phyloP scores from a whole-genome alignment of 2,329 filamentous ascomycete species.

The Stenocarpella maydis region DNA sequence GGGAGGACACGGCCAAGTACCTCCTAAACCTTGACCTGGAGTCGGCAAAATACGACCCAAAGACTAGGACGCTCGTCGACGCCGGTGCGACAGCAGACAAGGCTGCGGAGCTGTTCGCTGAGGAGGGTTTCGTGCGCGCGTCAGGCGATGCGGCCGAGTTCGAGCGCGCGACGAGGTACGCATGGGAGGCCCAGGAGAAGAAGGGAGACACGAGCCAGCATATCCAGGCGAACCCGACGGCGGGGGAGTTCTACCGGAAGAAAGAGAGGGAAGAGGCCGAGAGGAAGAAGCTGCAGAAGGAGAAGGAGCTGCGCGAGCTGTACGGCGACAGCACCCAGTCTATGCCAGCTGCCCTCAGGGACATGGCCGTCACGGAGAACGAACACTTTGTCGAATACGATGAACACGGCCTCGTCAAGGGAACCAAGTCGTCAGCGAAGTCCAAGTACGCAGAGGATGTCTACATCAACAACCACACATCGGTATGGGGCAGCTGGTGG shows the following conservation, averaged over 20 bases:
- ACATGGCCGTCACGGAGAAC: conserved; percentile 77
- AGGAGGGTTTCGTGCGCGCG: conserved; percentile 89
- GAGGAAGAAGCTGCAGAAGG: conserved; percentile 70
- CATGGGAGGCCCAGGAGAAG: conserved; percentile 93
- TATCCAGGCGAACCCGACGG: conserved; percentile 95
- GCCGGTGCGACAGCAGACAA: conserved; percentile 81
- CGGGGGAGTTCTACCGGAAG: conserved; percentile 84
- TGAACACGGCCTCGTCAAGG: conserved; percentile 87
- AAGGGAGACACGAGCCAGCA: conserved; percentile 82
- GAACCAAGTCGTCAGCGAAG: conserved; percentile 78
- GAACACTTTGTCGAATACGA: conserved; percentile 96
- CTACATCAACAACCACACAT: conserved; percentile 87
- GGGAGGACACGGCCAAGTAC: conserved; percentile 98
- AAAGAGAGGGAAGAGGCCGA: conserved; percentile 80
- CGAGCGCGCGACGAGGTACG: conserved; percentile 86
- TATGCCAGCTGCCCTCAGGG: conserved; percentile 68
- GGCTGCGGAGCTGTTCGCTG: conserved; percentile 83
- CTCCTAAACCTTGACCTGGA: conserved; percentile 93
- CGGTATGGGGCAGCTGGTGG: conserved; percentile 98
- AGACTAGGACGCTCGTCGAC: conserved; percentile 90
- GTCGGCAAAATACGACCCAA: conserved; percentile 97
- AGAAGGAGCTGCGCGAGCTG: conserved; percentile 78
- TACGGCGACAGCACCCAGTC: conserved; percentile 73
- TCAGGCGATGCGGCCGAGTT: conserved; percentile 95
- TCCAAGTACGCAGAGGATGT: conserved; percentile 95